phyloP scores from a whole-genome alignment of 768 basidiomycete species.

The Cystofilobasidium ferigula region DNA sequence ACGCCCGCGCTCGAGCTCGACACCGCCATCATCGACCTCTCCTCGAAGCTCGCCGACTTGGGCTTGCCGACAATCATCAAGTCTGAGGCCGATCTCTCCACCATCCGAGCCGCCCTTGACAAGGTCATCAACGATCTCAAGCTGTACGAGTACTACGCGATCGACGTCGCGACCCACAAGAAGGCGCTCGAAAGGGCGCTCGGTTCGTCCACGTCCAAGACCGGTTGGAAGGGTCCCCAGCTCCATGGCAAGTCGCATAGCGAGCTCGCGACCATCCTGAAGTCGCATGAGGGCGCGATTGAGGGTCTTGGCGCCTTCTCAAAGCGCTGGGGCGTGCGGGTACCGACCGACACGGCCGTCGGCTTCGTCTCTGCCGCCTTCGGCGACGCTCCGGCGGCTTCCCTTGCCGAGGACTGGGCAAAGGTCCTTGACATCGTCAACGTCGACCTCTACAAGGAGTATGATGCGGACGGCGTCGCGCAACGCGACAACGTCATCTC shows the following conservation, averaged over 20 bases:
- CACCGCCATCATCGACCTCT: conserved; percentile 70
- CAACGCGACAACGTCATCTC: conserved; percentile 65
- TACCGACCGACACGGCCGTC: conserved; percentile 57
- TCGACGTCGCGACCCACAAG: conserved; percentile 60
- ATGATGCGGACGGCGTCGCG: conserved; percentile 66
- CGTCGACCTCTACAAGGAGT: conserved; percentile 73
- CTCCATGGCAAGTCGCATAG: conserved; percentile 51
- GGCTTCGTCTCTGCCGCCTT: conserved; percentile 58
- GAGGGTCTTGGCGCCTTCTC: conserved; percentile 50
- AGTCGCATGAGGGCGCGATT: conserved; percentile 46
- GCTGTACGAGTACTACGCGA: conserved; percentile 89
- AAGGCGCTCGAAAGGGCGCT: conserved; percentile 51
- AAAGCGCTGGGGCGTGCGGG: conserved; percentile 52
- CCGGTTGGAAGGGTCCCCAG: conserved; percentile 29
- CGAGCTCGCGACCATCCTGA: conserved; percentile 56
- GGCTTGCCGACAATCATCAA: conserved; percentile 62
- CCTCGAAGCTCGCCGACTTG: conserved; percentile 50
- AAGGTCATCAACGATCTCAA: conserved; percentile 52
- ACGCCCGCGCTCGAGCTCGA: conserved; percentile 87
- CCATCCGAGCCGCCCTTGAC: conserved; percentile 54
- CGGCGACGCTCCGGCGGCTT: conserved; percentile 43
- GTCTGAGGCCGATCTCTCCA: conserved; percentile 57
- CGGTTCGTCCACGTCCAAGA: conserved; percentile 34
- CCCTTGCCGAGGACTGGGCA: conserved; percentile 61
- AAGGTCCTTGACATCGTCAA: conserved; percentile 76